Percentiles rank a stretch among this genome's conserved stretches.
These are phyloP conservation scores for Pythium grandisporangium DNA, from an alignment of 352 stramenopile genomes.

Conservation along the genomic window DNA sequence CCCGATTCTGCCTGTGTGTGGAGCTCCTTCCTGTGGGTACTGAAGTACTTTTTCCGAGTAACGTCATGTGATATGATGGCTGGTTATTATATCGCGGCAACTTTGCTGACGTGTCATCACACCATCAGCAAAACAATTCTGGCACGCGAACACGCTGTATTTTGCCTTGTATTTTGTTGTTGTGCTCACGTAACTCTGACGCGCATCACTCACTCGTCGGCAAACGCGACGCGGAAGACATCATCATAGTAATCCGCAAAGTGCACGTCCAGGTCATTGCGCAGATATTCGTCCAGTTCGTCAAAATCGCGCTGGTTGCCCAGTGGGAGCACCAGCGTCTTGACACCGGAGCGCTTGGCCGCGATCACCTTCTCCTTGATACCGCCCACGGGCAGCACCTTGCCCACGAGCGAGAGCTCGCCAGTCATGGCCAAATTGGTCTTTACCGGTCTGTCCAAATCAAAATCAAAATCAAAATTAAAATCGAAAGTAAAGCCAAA, in stretches of 20 bases:
- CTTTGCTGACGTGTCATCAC: too few relatives aligned
- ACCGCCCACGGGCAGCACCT: conserved; percentile 97
- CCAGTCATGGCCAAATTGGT: conserved; percentile 97
- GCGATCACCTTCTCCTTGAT: conserved; percentile 99
- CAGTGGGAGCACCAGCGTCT: conserved; percentile 89
- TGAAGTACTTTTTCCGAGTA: too few relatives aligned
- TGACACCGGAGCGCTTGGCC: conserved; percentile 93
- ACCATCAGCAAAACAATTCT: too few relatives aligned
- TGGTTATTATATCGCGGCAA: too few relatives aligned
- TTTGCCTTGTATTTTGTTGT: too few relatives aligned
- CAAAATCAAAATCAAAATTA: conserved; percentile 1
- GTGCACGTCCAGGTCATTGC: conserved; percentile 93
- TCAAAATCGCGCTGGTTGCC: conserved; percentile 97
- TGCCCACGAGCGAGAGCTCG: conserved; percentile 94
- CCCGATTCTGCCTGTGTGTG: too few relatives aligned
- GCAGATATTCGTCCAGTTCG: conserved; percentile 95
- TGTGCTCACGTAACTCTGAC: too few relatives aligned
- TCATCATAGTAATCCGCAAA: conserved; percentile 97
- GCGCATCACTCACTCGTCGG: too few relatives aligned
- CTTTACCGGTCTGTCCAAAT: conserved; percentile 70
- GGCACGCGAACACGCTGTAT: too few relatives aligned
- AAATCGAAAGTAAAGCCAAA: background rate
- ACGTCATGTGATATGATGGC: too few relatives aligned
- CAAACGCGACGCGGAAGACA: conserved; percentile 93
- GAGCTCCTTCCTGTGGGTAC: too few relatives aligned